A percentile compares a stretch with the other conserved stretches of the same genome.
phyloP scores from a whole-genome alignment of 148 eudicot species.

The Drosera capensis region DNA sequence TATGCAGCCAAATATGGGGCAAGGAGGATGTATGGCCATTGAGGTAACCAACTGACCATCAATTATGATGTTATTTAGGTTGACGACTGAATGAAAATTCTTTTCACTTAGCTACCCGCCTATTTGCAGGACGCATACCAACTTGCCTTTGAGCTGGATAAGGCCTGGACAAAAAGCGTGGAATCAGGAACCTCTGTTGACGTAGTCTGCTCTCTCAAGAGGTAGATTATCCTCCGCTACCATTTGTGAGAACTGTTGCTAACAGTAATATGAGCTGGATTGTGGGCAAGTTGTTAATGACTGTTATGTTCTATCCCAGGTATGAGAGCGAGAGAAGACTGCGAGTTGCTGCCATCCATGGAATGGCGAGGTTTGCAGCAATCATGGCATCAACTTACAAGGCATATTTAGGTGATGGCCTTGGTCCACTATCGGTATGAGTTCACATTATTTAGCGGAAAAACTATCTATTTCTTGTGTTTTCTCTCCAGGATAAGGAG shows the following conservation, averaged over 20 bases:
- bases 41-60: no score
- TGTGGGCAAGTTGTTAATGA: background rate
- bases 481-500: no score
- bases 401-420: constrained; percentile 87
- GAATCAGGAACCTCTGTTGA: constrained; percentile 49
- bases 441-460: no score
- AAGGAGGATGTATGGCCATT: constrained; percentile 99
- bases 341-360: constrained; percentile 73
- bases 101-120: no score
- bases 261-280: background rate
- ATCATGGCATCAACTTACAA: constrained; percentile 90
- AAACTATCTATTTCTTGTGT: no score
- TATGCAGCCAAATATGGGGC: constrained; percentile 99
- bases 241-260: no score
- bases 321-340: constrained; percentile 72
- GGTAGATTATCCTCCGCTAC: constrained; percentile 19
- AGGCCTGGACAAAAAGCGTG: constrained; percentile 36
- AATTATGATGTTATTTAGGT: no score
- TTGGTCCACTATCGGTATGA: constrained; percentile 86
- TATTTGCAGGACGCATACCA: constrained; percentile 67
- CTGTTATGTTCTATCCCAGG: constrained; percentile 18
- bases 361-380: constrained; percentile 95
- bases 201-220: constrained; percentile 44
- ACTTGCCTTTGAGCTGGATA: constrained; percentile 74
- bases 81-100: no score